A percentile compares a stretch with the other conserved stretches of the same genome.
These are phyloP conservation scores for Linnemannia schmuckeri DNA, from an alignment of 192 early-diverging fungal genomes.

Conservation along the genomic window DNA sequence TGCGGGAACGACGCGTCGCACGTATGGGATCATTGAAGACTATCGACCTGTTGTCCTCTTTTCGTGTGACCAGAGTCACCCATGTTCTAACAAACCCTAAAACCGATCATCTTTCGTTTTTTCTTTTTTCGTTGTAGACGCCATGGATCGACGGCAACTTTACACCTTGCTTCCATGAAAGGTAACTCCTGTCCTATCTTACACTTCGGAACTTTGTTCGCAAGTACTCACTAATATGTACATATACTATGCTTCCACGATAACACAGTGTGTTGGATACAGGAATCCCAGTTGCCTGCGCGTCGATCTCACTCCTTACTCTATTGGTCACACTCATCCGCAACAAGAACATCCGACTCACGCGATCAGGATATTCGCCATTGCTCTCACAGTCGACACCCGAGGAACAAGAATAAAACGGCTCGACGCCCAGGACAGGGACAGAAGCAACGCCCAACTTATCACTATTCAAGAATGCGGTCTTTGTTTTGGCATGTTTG, in stretches of 20 bases:
- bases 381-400: background rate
- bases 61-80: no score
- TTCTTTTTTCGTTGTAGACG: background rate
- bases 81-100: no score
- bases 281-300: constrained; percentile 31
- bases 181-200: constrained; percentile 11
- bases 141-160: constrained; percentile 51
- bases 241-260: background rate
- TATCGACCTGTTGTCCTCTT: no score
- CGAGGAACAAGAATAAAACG: background rate
- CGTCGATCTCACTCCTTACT: constrained; percentile 16
- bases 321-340: constrained; percentile 27
- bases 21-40: no score
- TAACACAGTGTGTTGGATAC: constrained; percentile 37
- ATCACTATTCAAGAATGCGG: constrained; percentile 22
- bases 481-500: constrained; percentile 23
- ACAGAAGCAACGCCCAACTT: constrained; percentile 13
- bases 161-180: constrained; percentile 49
- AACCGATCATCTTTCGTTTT: background rate
- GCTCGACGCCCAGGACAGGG: constrained; percentile 28
- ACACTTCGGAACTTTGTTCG: no score
- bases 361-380: constrained; percentile 26
- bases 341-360: constrained; percentile 18
- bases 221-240: no score
- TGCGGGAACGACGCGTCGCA: no score